These are phyloP conservation scores for Cicer pinnatifidum DNA, from an alignment of 306 rosid species.

Conservation along the genomic window DNA sequence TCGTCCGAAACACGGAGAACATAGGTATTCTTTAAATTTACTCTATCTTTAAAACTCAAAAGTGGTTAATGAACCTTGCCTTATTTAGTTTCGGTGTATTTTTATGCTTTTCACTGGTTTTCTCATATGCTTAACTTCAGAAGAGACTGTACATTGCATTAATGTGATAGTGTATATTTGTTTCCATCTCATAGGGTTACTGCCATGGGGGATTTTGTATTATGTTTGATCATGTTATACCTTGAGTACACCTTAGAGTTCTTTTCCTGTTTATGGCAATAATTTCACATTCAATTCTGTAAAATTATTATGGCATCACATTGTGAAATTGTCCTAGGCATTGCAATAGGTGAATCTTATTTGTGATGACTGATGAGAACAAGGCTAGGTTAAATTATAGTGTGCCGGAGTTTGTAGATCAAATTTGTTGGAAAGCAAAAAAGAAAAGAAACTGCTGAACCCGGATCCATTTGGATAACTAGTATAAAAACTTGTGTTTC, in stretches of 20 bases:
- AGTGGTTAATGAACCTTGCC: constrained; percentile 6
- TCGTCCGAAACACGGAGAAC: constrained; percentile 79
- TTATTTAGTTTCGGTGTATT: not conserved
- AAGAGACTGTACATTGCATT: not conserved
- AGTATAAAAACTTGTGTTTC: not conserved
- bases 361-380: not conserved
- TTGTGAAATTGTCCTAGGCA: not conserved
- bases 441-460: not conserved
- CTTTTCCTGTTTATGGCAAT: not conserved
- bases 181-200: not conserved
- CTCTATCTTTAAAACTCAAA: not conserved
- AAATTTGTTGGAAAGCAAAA: not conserved
- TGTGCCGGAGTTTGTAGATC: not conserved
- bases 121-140: constrained; percentile 23
- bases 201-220: not conserved
- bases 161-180: not conserved
- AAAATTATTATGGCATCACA: not conserved
- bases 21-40: constrained; percentile 58
- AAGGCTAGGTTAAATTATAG: not conserved
- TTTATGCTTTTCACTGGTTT: not conserved
- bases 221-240: not conserved
- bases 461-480: not conserved
- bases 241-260: not conserved
- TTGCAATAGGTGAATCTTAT: not conserved
- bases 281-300: not conserved